Percentiles rank a stretch among this genome's conserved stretches.
Conservation (phyloP, 1,284 basidiomycete genomes). For the Rhodotorula sp. region DNA sequence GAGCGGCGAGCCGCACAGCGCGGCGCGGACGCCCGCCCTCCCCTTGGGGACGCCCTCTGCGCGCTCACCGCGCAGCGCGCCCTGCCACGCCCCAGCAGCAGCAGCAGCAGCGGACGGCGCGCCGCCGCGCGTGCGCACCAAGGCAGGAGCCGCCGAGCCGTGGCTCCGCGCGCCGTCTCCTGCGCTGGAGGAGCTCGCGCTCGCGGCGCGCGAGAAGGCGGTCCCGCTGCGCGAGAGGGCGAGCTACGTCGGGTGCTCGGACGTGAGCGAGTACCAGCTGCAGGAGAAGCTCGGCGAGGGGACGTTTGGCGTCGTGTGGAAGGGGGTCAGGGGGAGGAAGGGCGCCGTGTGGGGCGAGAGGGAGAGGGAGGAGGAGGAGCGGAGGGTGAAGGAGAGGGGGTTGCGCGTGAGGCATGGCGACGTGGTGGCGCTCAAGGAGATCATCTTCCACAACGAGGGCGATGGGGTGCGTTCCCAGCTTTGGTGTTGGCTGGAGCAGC, state of each 20-base stretch:
- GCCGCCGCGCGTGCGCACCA: background rate
- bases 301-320: conserved; percentile 71
- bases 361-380: conserved; percentile 21
- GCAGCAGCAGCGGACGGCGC: background rate
- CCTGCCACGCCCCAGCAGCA: background rate
- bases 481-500: background rate
- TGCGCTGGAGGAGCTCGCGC: background rate
- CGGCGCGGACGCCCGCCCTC: background rate
- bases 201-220: background rate
- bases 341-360: background rate
- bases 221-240: background rate
- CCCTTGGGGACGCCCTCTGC: background rate
- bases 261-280: conserved; percentile 73
- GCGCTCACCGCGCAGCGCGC: background rate
- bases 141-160: background rate
- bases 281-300: conserved; percentile 89
- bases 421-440: conserved; percentile 86
- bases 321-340: conserved; percentile 40
- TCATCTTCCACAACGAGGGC: conserved; percentile 93
- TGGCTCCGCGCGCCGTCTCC: background rate
- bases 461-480: conserved; percentile 68
- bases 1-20: background rate
- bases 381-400: conserved; percentile 13
- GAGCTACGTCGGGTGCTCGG: conserved; percentile 65
- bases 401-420: conserved; percentile 52